Conservation (phyloP, 1,284 basidiomycete species). For the Ceratobasidium theobromae region DNA sequence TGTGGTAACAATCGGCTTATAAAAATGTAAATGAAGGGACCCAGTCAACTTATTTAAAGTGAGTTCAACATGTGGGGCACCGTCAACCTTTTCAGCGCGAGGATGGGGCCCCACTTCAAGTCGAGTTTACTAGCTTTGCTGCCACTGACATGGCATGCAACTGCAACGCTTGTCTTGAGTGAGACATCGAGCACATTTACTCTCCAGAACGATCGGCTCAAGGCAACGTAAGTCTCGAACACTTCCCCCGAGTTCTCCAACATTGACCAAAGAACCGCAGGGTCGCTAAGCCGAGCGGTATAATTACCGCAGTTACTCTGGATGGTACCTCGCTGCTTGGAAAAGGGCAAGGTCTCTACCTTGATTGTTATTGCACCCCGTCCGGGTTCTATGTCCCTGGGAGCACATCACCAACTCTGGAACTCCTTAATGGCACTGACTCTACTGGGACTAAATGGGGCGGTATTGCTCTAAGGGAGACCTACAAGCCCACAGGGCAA, state of each 20-base stretch:
- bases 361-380: conserved; percentile 29
- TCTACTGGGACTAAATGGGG: conserved; percentile 31
- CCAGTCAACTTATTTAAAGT: too few relatives aligned
- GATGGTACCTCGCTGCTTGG: conserved; percentile 26
- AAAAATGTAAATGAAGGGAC: too few relatives aligned
- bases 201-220: conserved; percentile 24
- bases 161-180: conserved; percentile 12
- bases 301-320: conserved; percentile 14
- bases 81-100: neutral
- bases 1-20: too few relatives aligned
- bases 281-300: conserved; percentile 16
- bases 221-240: conserved; percentile 2
- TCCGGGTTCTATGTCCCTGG: conserved; percentile 27
- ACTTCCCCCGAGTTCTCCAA: neutral
- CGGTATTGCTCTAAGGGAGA: conserved; percentile 8
- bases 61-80: too few relatives aligned
- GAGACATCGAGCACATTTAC: conserved; percentile 21
- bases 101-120: conserved; percentile 17
- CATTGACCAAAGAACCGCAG: neutral
- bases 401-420: conserved; percentile 18
- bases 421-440: conserved; percentile 25
- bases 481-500: conserved; percentile 36
- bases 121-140: conserved; percentile 5
- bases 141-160: conserved; percentile 6
- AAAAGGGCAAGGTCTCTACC: conserved; percentile 20